phyloP scores from a whole-genome alignment of 257 asterid genomes.

The Solanum gandarillasii region DNA sequence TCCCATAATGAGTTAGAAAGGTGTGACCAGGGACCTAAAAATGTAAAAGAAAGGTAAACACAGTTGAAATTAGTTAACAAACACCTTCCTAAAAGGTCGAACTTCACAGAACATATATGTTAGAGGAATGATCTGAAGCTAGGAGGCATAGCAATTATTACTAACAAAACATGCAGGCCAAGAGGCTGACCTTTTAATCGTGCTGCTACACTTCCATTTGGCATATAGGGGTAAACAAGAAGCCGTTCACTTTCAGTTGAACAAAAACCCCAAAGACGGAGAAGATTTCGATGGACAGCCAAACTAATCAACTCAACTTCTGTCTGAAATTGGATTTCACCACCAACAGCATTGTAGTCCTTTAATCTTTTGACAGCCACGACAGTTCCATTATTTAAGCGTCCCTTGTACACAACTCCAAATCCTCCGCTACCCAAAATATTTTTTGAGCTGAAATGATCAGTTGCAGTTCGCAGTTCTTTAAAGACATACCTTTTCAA shows the following conservation, averaged over 20 bases:
- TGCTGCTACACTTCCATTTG: slow-evolving; percentile 31
- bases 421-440: slow-evolving; percentile 31
- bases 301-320: slow-evolving; percentile 29
- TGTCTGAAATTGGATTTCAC: slow-evolving; percentile 25
- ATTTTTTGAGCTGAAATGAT: slow-evolving; percentile 20
- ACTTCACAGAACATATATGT: neutral
- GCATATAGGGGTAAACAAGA: slow-evolving; percentile 32
- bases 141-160: neutral
- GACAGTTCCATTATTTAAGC: slow-evolving; percentile 10
- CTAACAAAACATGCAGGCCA: neutral
- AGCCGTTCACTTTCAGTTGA: slow-evolving; percentile 19
- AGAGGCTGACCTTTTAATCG: slow-evolving; percentile 19
- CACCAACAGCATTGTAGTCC: slow-evolving; percentile 4
- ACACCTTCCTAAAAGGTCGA: neutral
- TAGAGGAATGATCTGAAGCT: neutral
- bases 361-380: slow-evolving; percentile 30
- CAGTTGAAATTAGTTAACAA: neutral
- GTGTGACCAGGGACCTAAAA: neutral
- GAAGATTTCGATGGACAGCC: slow-evolving; percentile 27
- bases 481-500: slow-evolving; percentile 14
- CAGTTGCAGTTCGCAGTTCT: slow-evolving; percentile 21
- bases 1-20: neutral
- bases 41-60: neutral
- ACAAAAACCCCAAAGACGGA: slow-evolving; percentile 23
- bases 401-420: slow-evolving; percentile 28